A percentile compares a stretch with the other conserved stretches of the same genome.
Conservation (phyloP, 805 yeast species). For the Myxozyma sirexii region DNA sequence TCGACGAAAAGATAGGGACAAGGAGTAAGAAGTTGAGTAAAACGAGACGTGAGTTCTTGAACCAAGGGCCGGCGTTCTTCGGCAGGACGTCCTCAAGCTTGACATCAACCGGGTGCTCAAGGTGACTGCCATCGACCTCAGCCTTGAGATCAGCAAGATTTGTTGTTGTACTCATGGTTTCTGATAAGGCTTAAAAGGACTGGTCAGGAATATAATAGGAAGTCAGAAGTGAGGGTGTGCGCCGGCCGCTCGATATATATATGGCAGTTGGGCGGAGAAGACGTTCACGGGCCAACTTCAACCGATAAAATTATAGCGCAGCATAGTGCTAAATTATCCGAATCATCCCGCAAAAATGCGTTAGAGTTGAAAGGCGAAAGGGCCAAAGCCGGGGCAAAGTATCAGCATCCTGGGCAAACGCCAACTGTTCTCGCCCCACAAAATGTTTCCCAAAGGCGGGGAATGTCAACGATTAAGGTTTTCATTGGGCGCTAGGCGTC, state of each 20-base stretch:
- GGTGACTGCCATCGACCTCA: neutral
- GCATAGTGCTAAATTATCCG: too few species aligned
- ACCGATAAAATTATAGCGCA: too few species aligned
- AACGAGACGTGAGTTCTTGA: neutral
- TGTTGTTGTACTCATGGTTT: neutral
- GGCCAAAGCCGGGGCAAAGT: too few species aligned
- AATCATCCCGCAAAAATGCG: too few species aligned
- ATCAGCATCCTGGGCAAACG: neutral
- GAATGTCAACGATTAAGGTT: neutral
- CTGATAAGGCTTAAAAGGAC: neutral
- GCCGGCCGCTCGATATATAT: too few species aligned
- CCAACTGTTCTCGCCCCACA: neutral
- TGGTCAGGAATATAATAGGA: too few species aligned
- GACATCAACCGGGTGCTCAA: neutral
- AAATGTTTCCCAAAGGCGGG: neutral
- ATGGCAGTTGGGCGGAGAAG: too few species aligned
- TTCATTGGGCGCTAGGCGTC: too few species aligned
- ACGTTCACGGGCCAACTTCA: too few species aligned
- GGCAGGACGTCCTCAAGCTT: conserved; percentile 13
- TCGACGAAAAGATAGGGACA: conserved; percentile 1
- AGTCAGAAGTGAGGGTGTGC: too few species aligned
- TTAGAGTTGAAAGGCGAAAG: too few species aligned
- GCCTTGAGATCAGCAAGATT: neutral
- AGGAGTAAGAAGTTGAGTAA: neutral
- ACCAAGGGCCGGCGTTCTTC: conserved; percentile 6